Base-by-base conservation (phyloP, 2,329 filamentous ascomycete species). In the Metarhizium guizhouense region DNA sequence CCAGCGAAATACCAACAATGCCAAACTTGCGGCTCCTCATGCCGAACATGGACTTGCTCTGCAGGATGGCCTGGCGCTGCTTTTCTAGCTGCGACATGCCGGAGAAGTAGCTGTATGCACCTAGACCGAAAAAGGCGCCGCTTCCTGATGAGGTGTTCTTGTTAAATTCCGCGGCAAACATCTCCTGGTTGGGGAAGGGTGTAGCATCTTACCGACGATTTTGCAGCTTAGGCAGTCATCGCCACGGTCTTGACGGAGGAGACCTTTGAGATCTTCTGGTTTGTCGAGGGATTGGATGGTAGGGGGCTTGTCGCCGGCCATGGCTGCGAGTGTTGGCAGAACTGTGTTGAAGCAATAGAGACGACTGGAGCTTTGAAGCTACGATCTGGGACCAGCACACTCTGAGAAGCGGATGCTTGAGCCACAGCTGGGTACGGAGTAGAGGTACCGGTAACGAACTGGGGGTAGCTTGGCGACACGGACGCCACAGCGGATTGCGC, bases 71-170 rank as follows among this genome's bases (percentile, higher is more conserved):
- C n/a, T 77, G 75, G 58, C 80, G 78, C 67, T 89, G 85, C 63
- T 78, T 76, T 63, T 84, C 79, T 34, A 94, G 80, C 69, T 92
- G 87, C 52, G 76, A 75, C 70, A 85, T 86, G 56, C 89, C 89
- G 3, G 86, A 88, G 58, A 84, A 76, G 72, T 91, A 92, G 69
- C 84, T 91, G 72, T 92, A 94, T 1, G 78, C 84, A 3, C 84
- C 88, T 16, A 93, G 81, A 1, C 86, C 87, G 55, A 90, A 75
- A 60, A 94, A 90, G 1, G 88, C 86, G 43, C 84, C 79, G 65
- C 87, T 86, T 48, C 88, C 88, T 92, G 62, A 55, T 25, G 13
- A 5, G 16, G 18, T 8, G 16, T 45, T 14, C 11, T 40, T 40
- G 11, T 18, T 20, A 20, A 25, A 45, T 8, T 20, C 18, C 8